Base-by-base conservation (phyloP, 768 basidiomycete genomes). In the Fomitopsis pulvina region DNA sequence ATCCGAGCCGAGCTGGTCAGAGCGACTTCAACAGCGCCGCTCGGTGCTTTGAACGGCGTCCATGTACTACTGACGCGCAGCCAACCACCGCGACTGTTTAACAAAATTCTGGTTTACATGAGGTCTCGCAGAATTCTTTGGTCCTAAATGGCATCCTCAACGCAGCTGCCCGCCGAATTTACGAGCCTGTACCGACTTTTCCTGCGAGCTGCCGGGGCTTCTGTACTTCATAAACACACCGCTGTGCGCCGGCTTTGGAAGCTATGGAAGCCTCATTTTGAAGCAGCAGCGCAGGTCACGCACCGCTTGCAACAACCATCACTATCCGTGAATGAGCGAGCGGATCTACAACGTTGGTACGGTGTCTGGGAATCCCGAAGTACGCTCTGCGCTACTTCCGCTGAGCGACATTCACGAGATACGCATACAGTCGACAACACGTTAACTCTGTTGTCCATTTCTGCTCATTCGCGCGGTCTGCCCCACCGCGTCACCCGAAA, bases 391-490 rank as follows among this genome's bases (percentile, higher is more conserved):
- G 18, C 22, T 18, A 28, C 41, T n/a, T 29, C 28, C 25, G n/a
- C 18, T 29, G 12, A 4, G 25, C 41, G 34, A 20, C 46, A 39
- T 26, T 41, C 60, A 48, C 48, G 28, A 32, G 38, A 11, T 32
- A 3, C 20, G 14, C 22, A 27, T 38, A 2, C 52, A 90, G 87
- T 86, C 64, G 85, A 89, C 58, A 75, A 72, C 51, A 87, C 85
- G 0, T 70, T 89, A 34, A 70, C 72, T 27, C 55, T 89, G 8
- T 61, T 89, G 41, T 74, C 78, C 64, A 77, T 71, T 24, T 82
- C 87, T n/a, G 75, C 78, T 3, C 69, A 71, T 50, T 75, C 78
- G 28, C 77, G 83, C 24, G 87, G 87, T 12, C 65, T 85, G 12
- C 63, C 85, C 10, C 81, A 86, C 59, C 68, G 67, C 50, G 56